A percentile compares a stretch with the other conserved stretches of the same genome.
Conservation (phyloP, 2,329 filamentous ascomycete genomes). For the Ascochyta pisi region DNA sequence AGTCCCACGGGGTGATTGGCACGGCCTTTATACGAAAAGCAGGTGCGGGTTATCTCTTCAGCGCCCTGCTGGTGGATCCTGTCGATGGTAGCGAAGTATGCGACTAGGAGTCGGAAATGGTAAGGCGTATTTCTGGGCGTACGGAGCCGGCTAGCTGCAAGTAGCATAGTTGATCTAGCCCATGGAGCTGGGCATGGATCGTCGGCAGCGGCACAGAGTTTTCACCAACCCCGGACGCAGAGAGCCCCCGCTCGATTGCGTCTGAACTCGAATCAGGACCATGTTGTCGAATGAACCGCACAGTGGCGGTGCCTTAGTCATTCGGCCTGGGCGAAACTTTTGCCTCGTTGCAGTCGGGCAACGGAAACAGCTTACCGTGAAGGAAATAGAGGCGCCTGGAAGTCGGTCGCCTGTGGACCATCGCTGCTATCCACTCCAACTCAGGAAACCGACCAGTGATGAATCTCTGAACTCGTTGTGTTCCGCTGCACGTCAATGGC, state of each 20-base stretch:
- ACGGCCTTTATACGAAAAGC: slow-evolving; percentile 37
- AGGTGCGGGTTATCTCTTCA: slow-evolving; percentile 29
- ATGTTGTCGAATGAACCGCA: not conserved
- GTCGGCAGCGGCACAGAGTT: slow-evolving; percentile 40
- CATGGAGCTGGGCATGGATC: slow-evolving; percentile 35
- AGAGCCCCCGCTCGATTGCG: slow-evolving; percentile 33
- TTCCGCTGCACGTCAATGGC: slow-evolving; percentile 17
- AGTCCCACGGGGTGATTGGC: slow-evolving; percentile 17
- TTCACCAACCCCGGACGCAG: slow-evolving; percentile 28
- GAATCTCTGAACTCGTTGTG: not conserved
- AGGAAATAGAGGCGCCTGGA: slow-evolving; percentile 20
- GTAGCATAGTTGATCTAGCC: slow-evolving; percentile 10
- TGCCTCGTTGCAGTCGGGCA: slow-evolving; percentile 12
- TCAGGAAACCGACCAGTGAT: slow-evolving; percentile 26
- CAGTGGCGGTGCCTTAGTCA: slow-evolving; percentile 18
- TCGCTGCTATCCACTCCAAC: slow-evolving; percentile 14
- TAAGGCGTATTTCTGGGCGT: slow-evolving; percentile 23
- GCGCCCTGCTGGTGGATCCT: slow-evolving; percentile 31
- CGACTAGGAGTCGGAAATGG: slow-evolving; percentile 21
- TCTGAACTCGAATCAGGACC: slow-evolving; percentile 25
- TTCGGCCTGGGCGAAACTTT: slow-evolving; percentile 20
- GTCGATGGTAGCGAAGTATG: slow-evolving; percentile 32
- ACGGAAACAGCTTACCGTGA: slow-evolving; percentile 17
- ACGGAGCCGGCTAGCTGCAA: slow-evolving; percentile 24
- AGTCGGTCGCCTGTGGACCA: slow-evolving; percentile 15